These are phyloP conservation scores for Schrenkiella parvula DNA, from an alignment of 345 rosid genomes.

Conservation along the genomic window DNA sequence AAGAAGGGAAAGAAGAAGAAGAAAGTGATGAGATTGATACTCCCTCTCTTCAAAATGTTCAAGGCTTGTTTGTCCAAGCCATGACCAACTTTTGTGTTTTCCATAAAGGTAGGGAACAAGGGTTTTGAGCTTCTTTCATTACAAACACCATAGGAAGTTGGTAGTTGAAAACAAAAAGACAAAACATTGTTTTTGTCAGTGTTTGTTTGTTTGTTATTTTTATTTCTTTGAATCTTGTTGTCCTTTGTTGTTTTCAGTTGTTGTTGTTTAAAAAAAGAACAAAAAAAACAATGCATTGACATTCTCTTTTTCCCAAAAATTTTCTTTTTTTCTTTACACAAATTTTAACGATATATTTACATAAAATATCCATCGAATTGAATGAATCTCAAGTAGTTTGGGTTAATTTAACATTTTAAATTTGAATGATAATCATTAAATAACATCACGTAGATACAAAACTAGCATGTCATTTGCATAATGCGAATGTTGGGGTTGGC, in stretches of 20 bases:
- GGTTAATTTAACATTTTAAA: too few species aligned
- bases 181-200: background rate
- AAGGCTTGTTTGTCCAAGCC: background rate
- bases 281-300: too few species aligned
- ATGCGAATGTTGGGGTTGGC: too few species aligned
- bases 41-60: background rate
- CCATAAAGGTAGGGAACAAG: background rate
- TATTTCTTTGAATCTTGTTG: background rate
- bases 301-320: too few species aligned
- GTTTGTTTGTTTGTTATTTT: background rate
- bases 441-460: too few species aligned
- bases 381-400: too few species aligned
- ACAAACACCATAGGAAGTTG: background rate
- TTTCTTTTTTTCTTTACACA: too few species aligned
- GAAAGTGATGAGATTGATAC: background rate
- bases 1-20: background rate
- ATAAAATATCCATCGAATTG: too few species aligned
- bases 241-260: background rate
- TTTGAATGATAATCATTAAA: too few species aligned
- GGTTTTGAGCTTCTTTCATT: background rate
- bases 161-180: background rate
- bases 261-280: too few species aligned
- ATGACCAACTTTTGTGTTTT: background rate
- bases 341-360: too few species aligned
- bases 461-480: too few species aligned